phyloP scores from a whole-genome alignment of 768 basidiomycete species.

The Saitozyma podzolica region DNA sequence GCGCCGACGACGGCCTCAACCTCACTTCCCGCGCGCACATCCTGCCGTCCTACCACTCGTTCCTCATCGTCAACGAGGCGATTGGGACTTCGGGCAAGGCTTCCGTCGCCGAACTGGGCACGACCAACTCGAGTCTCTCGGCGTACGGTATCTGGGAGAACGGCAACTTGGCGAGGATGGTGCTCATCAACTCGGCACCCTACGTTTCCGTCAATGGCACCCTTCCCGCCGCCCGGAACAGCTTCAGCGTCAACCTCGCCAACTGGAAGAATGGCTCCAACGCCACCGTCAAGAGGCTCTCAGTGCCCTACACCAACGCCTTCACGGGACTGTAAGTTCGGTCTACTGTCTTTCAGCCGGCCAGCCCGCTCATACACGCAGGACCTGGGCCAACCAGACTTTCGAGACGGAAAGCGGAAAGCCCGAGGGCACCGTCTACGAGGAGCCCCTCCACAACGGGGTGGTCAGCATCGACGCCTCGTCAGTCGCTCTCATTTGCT shows the following conservation, averaged over 20 bases:
- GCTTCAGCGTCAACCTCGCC: slow-evolving; percentile 3
- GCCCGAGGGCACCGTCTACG: slow-evolving; percentile 13
- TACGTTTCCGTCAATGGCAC: slow-evolving; percentile 1
- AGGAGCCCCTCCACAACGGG: not conserved
- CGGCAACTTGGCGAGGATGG: slow-evolving; percentile 12
- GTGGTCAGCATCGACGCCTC: slow-evolving; percentile 6
- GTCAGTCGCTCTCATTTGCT: slow-evolving; percentile 2
- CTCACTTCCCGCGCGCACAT: slow-evolving; percentile 19
- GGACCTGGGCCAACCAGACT: slow-evolving; percentile 18
- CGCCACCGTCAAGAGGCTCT: slow-evolving; percentile 15
- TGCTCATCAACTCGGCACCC: slow-evolving; percentile 15
- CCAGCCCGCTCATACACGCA: not conserved
- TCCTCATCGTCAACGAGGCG: slow-evolving; percentile 26
- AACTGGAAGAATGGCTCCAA: slow-evolving; percentile 1
- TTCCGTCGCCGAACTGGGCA: slow-evolving; percentile 18
- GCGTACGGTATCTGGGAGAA: slow-evolving; percentile 22
- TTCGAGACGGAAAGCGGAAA: slow-evolving; percentile 17
- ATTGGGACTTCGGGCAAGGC: slow-evolving; percentile 21
- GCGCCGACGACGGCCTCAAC: slow-evolving; percentile 18
- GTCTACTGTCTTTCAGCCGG: not conserved
- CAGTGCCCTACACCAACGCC: slow-evolving; percentile 13
- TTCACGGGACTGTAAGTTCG: slow-evolving; percentile 10
- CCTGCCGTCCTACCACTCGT: slow-evolving; percentile 20
- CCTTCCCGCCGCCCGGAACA: not conserved
- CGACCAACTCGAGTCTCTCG: slow-evolving; percentile 4